A percentile compares a stretch with the other conserved stretches of the same genome.
Evolutionary conservation across 202 grass and related monocot species (phyloP).

Genomic region (Thinopyrum obtusiflorum): DNA sequence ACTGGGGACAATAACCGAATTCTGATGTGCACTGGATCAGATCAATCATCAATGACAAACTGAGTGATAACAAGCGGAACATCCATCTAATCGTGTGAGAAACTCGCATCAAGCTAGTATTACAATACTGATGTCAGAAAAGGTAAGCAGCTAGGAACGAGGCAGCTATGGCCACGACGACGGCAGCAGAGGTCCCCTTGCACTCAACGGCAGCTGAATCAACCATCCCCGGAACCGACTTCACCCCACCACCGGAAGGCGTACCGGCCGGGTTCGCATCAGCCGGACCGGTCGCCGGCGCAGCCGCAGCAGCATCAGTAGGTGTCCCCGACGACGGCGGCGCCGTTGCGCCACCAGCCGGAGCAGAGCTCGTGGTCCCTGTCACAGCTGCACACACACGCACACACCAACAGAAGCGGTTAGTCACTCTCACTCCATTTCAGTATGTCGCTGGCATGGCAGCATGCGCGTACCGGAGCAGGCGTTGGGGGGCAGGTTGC

Average conservation of each 20-base stretch:
- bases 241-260: constrained; percentile 23
- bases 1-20: background rate
- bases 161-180: background rate
- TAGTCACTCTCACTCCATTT: too few relatives aligned
- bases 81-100: background rate
- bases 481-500: constrained; percentile 53
- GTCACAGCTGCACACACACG: background rate
- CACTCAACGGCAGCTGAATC: background rate
- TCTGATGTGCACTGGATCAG: background rate
- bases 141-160: background rate
- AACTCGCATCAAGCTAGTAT: background rate
- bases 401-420: too few relatives aligned
- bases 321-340: constrained; percentile 28
- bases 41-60: background rate
- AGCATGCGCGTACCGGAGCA: constrained; percentile 17
- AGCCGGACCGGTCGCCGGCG: constrained; percentile 26
- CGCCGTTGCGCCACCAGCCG: constrained; percentile 24
- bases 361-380: constrained; percentile 19
- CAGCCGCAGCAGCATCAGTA: constrained; percentile 1
- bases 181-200: background rate
- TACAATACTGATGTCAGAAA: background rate
- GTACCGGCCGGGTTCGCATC: background rate
- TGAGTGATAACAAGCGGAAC: background rate
- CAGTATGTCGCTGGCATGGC: background rate
- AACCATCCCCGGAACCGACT: constrained; percentile 1